Conservation (phyloP, 1,284 basidiomycete species). For the Ustilago crameri region DNA sequence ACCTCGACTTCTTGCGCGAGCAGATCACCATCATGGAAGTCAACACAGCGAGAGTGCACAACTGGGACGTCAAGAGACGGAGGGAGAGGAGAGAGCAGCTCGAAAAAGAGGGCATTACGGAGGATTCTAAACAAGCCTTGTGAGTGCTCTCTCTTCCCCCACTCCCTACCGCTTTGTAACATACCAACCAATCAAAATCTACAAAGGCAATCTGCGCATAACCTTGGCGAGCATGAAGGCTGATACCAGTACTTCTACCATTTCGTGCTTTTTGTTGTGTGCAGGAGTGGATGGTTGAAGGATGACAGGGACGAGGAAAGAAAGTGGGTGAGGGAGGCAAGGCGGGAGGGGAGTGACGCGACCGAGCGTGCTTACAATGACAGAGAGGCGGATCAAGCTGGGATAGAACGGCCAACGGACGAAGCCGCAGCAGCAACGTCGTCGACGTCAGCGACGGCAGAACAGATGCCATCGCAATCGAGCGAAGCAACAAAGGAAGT, state of each 20-base stretch:
- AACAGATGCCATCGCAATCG: neutral
- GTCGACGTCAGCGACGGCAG: neutral
- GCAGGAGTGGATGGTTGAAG: conserved; percentile 29
- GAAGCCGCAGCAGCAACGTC: neutral
- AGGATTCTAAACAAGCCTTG: conserved; percentile 32
- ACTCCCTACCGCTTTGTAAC: neutral
- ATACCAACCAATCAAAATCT: conserved; percentile 1
- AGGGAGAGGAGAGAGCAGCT: conserved; percentile 71
- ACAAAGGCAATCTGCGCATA: too few relatives aligned
- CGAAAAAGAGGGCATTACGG: conserved; percentile 29
- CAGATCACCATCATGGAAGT: conserved; percentile 98
- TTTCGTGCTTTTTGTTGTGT: conserved; percentile 5
- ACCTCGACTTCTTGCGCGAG: conserved; percentile 91
- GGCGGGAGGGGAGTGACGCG: conserved; percentile 2
- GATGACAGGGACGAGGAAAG: conserved; percentile 24
- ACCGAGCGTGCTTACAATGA: neutral
- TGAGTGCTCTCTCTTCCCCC: conserved; percentile 29
- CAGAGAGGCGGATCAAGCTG: neutral
- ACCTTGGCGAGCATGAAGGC: conserved; percentile 4
- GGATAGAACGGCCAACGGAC: neutral
- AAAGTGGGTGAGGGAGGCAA: neutral
- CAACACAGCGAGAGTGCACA: conserved; percentile 94
- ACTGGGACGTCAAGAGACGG: conserved; percentile 90
- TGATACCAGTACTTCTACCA: conserved; percentile 8
- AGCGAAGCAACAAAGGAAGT: neutral